These are phyloP conservation scores for Paragyromitra xinjiangensis DNA, from an alignment of 495 filamentous ascomycete species.

Conservation along the genomic window DNA sequence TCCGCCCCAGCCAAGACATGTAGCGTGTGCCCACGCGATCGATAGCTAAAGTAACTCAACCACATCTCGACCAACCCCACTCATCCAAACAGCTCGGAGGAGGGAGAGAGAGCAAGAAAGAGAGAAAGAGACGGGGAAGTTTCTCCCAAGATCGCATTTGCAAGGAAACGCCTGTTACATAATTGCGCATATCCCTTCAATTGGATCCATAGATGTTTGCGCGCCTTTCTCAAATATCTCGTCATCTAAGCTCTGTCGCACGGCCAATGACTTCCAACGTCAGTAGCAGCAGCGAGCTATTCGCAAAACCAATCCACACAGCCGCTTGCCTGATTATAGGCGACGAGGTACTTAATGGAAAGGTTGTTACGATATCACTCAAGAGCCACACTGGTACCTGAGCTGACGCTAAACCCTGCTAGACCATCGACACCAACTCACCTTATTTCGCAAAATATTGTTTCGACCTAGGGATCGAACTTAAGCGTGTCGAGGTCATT, in stretches of 20 bases:
- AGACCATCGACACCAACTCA: constrained; percentile 93
- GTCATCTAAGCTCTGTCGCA: constrained; percentile 67
- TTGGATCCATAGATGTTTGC: constrained; percentile 69
- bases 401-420: constrained; percentile 54
- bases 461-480: constrained; percentile 83
- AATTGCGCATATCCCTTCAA: neutral
- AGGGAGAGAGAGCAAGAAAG: neutral
- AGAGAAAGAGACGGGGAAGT: neutral
- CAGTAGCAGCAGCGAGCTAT: constrained; percentile 17
- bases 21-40: neutral
- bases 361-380: constrained; percentile 66
- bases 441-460: constrained; percentile 91
- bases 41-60: too few relatives aligned
- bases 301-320: constrained; percentile 65
- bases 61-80: neutral
- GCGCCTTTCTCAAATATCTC: constrained; percentile 74
- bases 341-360: constrained; percentile 95
- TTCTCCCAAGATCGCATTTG: neutral
- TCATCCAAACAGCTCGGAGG: too few relatives aligned
- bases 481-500: constrained; percentile 91
- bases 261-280: constrained; percentile 67
- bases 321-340: constrained; percentile 96
- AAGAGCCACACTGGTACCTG: neutral
- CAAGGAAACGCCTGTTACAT: neutral
- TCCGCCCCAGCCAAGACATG: neutral